phyloP scores from a whole-genome alignment of 176 grass and related monocot species.

The Oryza longistaminata region DNA sequence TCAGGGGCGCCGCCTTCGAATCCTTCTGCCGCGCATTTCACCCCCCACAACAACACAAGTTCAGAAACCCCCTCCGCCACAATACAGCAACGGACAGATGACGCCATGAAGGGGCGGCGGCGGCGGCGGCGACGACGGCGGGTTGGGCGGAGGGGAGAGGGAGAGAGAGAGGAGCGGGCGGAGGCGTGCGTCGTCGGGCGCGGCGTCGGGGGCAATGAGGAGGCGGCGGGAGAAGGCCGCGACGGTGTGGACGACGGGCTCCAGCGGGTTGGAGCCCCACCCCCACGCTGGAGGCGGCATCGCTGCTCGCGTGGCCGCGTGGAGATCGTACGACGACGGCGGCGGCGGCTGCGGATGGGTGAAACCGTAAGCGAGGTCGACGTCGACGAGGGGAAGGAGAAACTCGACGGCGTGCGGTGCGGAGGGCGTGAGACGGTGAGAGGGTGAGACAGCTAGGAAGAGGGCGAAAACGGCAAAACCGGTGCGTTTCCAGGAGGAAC shows the following conservation, averaged over 20 bases:
- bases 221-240: conserved; percentile 50
- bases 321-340: background rate
- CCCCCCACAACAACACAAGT: conserved; percentile 13
- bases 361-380: background rate
- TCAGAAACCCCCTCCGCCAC: background rate
- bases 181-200: conserved; percentile 37
- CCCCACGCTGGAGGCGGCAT: conserved; percentile 16
- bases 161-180: conserved; percentile 48
- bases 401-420: background rate
- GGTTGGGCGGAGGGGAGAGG: conserved; percentile 19
- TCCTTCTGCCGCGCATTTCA: conserved; percentile 61
- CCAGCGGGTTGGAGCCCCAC: conserved; percentile 35
- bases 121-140: background rate
- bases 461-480: background rate
- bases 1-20: conserved; percentile 55
- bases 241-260: conserved; percentile 45
- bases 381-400: background rate
- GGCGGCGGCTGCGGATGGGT: background rate
- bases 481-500: background rate
- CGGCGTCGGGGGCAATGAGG: conserved; percentile 54
- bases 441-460: too few species aligned
- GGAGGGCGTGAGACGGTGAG: background rate
- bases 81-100: background rate
- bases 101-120: background rate
- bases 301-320: background rate